Conservation (phyloP, 805 yeast genomes). For the Clavispora fructus region DNA sequence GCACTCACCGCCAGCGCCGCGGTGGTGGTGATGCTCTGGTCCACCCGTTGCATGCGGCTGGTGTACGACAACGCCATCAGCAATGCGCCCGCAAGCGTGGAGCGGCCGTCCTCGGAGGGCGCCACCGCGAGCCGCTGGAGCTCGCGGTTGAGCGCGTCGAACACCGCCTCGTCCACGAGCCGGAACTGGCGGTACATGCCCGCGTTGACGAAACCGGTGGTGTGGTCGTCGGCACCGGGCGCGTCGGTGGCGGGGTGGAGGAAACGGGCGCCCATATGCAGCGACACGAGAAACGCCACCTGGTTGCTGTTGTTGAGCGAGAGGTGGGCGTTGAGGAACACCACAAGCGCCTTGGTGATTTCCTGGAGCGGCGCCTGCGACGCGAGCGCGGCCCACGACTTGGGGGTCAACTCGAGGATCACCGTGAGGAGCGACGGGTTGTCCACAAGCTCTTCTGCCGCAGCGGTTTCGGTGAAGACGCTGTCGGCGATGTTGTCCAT, state of each 20-base stretch:
- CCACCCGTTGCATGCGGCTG: slow-evolving; percentile 55
- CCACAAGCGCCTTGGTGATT: slow-evolving; percentile 60
- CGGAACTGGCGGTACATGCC: slow-evolving; percentile 85
- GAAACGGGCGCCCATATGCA: slow-evolving; percentile 62
- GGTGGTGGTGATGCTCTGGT: slow-evolving; percentile 40
- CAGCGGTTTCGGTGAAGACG: slow-evolving; percentile 37
- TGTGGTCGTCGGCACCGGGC: slow-evolving; percentile 10
- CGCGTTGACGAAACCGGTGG: slow-evolving; percentile 29
- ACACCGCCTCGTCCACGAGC: slow-evolving; percentile 67
- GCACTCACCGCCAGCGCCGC: slow-evolving; percentile 40
- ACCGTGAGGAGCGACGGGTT: slow-evolving; percentile 75
- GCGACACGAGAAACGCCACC: slow-evolving; percentile 76
- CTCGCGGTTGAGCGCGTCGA: slow-evolving; percentile 51
- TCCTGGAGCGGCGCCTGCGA: slow-evolving; percentile 50
- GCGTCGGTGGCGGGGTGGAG: slow-evolving; percentile 54
- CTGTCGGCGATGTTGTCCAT: slow-evolving; percentile 71
- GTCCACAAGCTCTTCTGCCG: slow-evolving; percentile 27
- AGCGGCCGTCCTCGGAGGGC: slow-evolving; percentile 38
- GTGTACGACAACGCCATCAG: slow-evolving; percentile 78
- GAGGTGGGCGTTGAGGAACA: slow-evolving; percentile 81
- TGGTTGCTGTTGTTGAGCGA: slow-evolving; percentile 79
- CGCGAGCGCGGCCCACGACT: slow-evolving; percentile 52
- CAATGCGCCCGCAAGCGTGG: slow-evolving; percentile 65
- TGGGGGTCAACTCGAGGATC: slow-evolving; percentile 71
- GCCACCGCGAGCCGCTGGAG: slow-evolving; percentile 15